Evolutionary conservation across 1,284 basidiomycete genomes (phyloP).

Genomic region (Ganoderma sp.): DNA sequence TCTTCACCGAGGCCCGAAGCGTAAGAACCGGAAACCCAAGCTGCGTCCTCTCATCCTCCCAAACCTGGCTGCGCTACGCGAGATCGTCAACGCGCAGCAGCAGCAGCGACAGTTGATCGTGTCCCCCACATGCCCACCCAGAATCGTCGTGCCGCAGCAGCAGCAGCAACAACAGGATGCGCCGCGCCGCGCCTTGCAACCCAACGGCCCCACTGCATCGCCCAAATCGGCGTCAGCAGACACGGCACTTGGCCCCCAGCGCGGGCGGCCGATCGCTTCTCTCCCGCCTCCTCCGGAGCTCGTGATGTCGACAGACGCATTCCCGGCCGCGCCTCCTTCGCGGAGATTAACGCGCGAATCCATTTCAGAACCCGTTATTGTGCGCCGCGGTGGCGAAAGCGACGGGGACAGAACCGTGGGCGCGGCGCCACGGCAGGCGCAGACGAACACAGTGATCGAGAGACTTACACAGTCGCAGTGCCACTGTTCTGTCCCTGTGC

Average conservation of each 20-base stretch:
- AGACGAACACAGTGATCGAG: not conserved
- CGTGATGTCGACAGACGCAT: not conserved
- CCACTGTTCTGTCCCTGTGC: conserved; percentile 1
- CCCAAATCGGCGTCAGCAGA: conserved; percentile 16
- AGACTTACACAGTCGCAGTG: not conserved
- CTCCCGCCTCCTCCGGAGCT: not conserved
- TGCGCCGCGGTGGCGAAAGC: not conserved
- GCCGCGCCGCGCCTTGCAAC: conserved; percentile 14
- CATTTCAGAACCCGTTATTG: conserved; percentile 9
- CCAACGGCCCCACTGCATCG: not conserved
- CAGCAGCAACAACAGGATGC: conserved; percentile 29
- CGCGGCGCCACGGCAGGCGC: conserved; percentile 3
- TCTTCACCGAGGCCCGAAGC: not conserved
- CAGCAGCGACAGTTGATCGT: conserved; percentile 17
- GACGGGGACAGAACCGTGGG: not conserved
- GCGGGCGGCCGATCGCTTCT: not conserved
- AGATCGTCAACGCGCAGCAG: conserved; percentile 22
- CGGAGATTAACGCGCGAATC: conserved; percentile 14
- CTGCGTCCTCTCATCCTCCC: conserved; percentile 34
- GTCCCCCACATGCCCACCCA: conserved; percentile 21
- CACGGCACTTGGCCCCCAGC: conserved; percentile 13
- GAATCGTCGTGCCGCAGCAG: conserved; percentile 30
- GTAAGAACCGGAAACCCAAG: not conserved
- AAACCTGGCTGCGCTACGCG: conserved; percentile 30
- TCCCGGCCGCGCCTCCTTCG: not conserved